Evolutionary conservation across 305 asterid genomes (phyloP), one percentile per base, ranked within the genome.

Genomic region (Rubia tinctorum): DNA sequence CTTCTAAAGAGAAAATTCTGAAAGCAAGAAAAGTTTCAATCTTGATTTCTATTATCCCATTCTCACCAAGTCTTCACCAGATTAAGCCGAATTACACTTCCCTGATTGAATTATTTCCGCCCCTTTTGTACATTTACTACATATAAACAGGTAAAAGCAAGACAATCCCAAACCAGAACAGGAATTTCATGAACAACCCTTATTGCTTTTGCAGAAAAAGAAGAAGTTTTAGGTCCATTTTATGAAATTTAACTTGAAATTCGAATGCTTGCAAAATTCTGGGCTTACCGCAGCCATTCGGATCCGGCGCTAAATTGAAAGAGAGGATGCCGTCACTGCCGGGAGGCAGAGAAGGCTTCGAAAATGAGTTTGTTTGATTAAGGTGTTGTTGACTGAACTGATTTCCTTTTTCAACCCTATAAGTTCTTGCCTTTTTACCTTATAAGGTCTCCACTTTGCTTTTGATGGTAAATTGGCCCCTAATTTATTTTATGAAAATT

Each of bases 251-350:
- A 8, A 22, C 40, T 27, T 27, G 45, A 6, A 34, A 34, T 18
- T 69, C 9, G 13, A 10, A 5, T n/a, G 63, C 7, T 18, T 37
- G 11, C n/a, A 0, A 11, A 6, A 5, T 55, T 71, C 63, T 51
- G 43, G 23, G 73, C 11, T 70, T 70, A 71, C 74, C 74, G 56
- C 74, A 7, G 74, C 67, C 66, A 71, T 71, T 58, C 34, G 67
- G 44, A 20, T 58, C 66, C 7, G 39, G 40, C 37, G 53, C 23
- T n/a, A 51, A 30, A 22, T 0, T 27, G 53, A 55, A 11, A 12
- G 39, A 53, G 59, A 71, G 64, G 37, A 11, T 11, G 23, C 72
- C 49, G 47, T 23, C 2, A 30, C 10, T 30, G 63, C 9, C 13
- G 2, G 6, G 17, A 30, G 47, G n/a, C 22, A 5, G 25, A 20